These are phyloP conservation scores for Rachicladosporium sp. DNA, from an alignment of 2,329 filamentous ascomycete genomes.

Conservation along the genomic window DNA sequence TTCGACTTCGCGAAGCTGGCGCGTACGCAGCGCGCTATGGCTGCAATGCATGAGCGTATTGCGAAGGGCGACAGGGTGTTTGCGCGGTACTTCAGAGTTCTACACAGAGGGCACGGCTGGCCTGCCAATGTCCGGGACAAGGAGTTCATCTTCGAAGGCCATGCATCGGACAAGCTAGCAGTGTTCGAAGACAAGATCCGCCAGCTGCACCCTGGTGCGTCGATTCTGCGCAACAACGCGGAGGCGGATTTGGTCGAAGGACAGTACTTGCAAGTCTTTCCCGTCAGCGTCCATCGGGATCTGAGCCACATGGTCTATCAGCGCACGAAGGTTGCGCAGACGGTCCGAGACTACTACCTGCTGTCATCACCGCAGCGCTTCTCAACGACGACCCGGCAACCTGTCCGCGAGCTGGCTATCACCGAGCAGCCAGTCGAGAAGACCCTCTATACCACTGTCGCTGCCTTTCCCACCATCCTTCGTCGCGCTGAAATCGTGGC, in stretches of 20 bases:
- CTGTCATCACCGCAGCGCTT: conserved; percentile 67
- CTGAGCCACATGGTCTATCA: conserved; percentile 75
- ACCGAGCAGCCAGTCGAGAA: conserved; percentile 73
- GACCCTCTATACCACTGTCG: conserved; percentile 67
- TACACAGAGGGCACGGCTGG: conserved; percentile 83
- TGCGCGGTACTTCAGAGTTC: conserved; percentile 82
- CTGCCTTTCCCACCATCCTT: conserved; percentile 82
- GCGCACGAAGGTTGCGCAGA: conserved; percentile 68
- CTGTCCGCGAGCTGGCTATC: conserved; percentile 48
- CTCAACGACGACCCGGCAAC: conserved; percentile 61
- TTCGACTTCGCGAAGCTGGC: conserved; percentile 91
- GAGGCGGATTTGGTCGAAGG: conserved; percentile 65
- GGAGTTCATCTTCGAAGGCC: conserved; percentile 82
- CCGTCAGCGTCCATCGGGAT: conserved; percentile 72
- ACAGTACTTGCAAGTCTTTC: conserved; percentile 73
- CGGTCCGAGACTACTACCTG: conserved; percentile 76
- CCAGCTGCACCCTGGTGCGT: conserved; percentile 74
- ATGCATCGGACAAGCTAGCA: conserved; percentile 60
- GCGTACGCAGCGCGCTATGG: conserved; percentile 77
- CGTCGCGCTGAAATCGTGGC: conserved; percentile 73
- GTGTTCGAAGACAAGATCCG: conserved; percentile 87
- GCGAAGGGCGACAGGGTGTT: conserved; percentile 66
- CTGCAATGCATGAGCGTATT: conserved; percentile 80
- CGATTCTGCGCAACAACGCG: conserved; percentile 59
- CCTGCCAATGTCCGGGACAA: conserved; percentile 71